phyloP scores from a whole-genome alignment of 768 basidiomycete species.

The Trametes cingulata region DNA sequence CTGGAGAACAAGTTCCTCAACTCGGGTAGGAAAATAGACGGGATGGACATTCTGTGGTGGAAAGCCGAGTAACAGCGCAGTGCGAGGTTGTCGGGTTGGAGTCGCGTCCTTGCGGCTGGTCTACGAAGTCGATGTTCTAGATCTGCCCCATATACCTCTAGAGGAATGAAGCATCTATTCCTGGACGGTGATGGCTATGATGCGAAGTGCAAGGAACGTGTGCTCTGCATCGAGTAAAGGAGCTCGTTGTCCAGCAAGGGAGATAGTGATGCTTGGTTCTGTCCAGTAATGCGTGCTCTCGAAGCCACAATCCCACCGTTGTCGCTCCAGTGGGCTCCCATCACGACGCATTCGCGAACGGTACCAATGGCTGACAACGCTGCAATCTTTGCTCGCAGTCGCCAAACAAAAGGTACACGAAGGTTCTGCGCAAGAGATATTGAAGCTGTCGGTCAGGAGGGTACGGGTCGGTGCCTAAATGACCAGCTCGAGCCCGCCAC shows the following conservation, averaged over 20 bases:
- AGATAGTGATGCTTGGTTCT: neutral
- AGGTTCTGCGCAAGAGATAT: neutral
- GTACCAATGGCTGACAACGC: neutral
- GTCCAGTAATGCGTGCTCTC: neutral
- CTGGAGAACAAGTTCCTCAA: slow-evolving; percentile 42
- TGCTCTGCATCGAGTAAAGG: neutral
- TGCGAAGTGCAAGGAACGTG: neutral
- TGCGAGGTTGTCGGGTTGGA: neutral
- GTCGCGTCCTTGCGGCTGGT: neutral
- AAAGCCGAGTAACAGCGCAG: neutral
- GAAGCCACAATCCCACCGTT: slow-evolving; percentile 2
- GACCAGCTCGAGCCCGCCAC: neutral
- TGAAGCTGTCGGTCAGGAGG: neutral
- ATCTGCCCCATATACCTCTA: neutral
- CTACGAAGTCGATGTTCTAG: neutral
- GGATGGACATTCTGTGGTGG: slow-evolving; percentile 30
- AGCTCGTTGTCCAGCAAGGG: neutral
- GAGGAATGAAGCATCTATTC: neutral
- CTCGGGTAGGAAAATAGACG: slow-evolving; percentile 29
- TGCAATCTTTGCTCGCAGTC: neutral
- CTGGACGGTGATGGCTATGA: neutral
- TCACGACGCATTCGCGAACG: slow-evolving; percentile 1
- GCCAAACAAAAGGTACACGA: slow-evolving; percentile 3
- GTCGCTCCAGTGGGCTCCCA: slow-evolving; percentile 1
- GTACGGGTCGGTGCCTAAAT: neutral